phyloP scores from a whole-genome alignment of 2,329 filamentous ascomycete genomes.

The Cytospora schulzeri region DNA sequence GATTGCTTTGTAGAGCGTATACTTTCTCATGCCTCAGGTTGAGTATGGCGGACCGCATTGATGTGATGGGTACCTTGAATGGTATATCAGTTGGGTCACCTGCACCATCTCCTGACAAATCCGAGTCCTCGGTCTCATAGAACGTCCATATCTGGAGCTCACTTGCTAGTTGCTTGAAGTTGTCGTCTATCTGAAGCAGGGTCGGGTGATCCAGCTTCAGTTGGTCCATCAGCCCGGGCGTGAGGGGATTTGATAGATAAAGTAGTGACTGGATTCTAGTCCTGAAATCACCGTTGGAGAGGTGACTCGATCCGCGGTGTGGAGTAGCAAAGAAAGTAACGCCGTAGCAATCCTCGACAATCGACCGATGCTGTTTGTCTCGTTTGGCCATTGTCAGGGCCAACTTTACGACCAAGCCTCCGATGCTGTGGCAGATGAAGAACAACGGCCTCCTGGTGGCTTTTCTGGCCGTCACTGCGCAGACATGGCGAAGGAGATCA shows the following conservation, averaged over 20 bases:
- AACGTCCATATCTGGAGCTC: conserved; percentile 61
- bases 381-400: conserved; percentile 50
- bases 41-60: conserved; percentile 51
- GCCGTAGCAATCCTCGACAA: conserved; percentile 57
- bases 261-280: conserved; percentile 53
- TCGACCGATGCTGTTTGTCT: conserved; percentile 39
- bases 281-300: conserved; percentile 54
- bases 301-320: conserved; percentile 61
- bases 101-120: conserved; percentile 43
- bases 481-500: conserved; percentile 45
- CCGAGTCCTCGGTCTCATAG: conserved; percentile 60
- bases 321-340: conserved; percentile 60
- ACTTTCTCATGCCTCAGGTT: conserved; percentile 51
- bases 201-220: conserved; percentile 51
- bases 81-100: conserved; percentile 46
- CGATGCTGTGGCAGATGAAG: conserved; percentile 60
- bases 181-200: conserved; percentile 50
- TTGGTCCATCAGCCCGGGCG: conserved; percentile 48
- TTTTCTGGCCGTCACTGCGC: conserved; percentile 29
- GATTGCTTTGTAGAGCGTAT: conserved; percentile 52
- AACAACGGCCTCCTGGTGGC: conserved; percentile 48
- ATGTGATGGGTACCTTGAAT: conserved; percentile 59
- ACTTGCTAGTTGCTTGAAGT: conserved; percentile 54
- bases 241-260: conserved; percentile 50
- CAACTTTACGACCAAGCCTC: conserved; percentile 58